Evolutionary conservation across 768 basidiomycete species (phyloP), one percentile per base, ranked within the genome.

Genomic region (Termitomyces sp.): DNA sequence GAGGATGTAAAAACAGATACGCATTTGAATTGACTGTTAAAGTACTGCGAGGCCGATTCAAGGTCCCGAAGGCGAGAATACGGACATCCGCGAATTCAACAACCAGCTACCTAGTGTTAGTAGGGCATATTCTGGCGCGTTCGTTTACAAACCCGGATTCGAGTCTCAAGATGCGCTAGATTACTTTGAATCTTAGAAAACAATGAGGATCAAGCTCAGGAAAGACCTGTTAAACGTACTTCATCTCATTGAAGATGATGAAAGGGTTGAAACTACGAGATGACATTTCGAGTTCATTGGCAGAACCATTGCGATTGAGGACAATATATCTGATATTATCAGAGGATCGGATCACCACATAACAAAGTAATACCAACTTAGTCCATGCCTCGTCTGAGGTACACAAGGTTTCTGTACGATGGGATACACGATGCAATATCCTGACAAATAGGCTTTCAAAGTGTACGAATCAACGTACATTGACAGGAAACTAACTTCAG

Each of bases 311-410:
- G 52, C 88, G 85, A 65, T 89, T 90, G 58, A 93, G 68, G 24
- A 87, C 80, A 59, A 93, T 78, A 63, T 90, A 92, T 68, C 89
- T 60, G 63, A 52, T 33, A 49, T 59, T 58, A 64, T 58, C 63
- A 61, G 31, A 33, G 9, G 22, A 20, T 45, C 48, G 34, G 30
- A 31, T 39, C 18, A 49, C 13, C 48, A 49, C 59, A 20, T 61
- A 66, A 60, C 46, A 66, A 57, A 36, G 30, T 54, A 39, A 22
- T 5, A 69, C 75, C 64, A 68, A 91, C 87, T 84, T 90, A 51
- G 90, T 92, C 90, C 91, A 93, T 22, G 89, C 76, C 72, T 93
- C 92, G 64, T 91, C 88, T 7, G 82, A 70, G 22, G 90, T 91
- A 67, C 91, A 93, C n/a, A 79, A 77, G 3, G 84, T 83, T 41